phyloP scores from a whole-genome alignment of 164 flowering plant species.

The Cinnamomum micranthum region DNA sequence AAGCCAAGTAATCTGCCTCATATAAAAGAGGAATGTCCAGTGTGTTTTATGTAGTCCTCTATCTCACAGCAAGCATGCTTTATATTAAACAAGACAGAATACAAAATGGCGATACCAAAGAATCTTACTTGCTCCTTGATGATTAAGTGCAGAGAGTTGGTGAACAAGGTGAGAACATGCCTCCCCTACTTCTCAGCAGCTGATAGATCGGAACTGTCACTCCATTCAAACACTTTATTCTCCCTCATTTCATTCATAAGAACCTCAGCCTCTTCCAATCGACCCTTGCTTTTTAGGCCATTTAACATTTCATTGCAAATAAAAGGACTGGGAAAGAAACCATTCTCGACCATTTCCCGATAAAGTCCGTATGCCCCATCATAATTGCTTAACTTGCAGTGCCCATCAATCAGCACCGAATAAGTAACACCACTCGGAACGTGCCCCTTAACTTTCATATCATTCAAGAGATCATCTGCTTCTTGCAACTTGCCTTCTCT shows the following conservation, averaged over 20 bases:
- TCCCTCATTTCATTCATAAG: conserved; percentile 42
- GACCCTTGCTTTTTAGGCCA: conserved; percentile 53
- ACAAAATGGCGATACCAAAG: neutral
- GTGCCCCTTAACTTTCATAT: conserved; percentile 50
- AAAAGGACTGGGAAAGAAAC: conserved; percentile 30
- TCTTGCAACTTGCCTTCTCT: conserved; percentile 41
- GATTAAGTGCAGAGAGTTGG: neutral
- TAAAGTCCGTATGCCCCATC: conserved; percentile 53
- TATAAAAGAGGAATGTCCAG: too few relatives aligned
- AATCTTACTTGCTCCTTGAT: neutral
- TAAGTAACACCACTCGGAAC: conserved; percentile 50
- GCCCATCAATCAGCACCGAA: conserved; percentile 41
- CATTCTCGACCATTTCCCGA: conserved; percentile 52
- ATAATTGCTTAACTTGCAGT: conserved; percentile 44
- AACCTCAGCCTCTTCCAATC: conserved; percentile 38
- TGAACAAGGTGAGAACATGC: conserved; percentile 2
- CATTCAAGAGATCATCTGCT: conserved; percentile 38
- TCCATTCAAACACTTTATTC: conserved; percentile 23
- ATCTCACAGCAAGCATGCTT: too few relatives aligned
- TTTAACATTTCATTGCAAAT: conserved; percentile 34
- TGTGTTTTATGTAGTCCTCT: too few relatives aligned
- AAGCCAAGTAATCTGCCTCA: too few relatives aligned
- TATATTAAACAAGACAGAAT: too few relatives aligned
- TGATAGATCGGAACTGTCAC: neutral
- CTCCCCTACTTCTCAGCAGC: neutral